Evolutionary conservation across 495 filamentous ascomycete species (phyloP), one percentile per base, ranked within the genome.

Genomic region (Penicillium robsamsonii): DNA sequence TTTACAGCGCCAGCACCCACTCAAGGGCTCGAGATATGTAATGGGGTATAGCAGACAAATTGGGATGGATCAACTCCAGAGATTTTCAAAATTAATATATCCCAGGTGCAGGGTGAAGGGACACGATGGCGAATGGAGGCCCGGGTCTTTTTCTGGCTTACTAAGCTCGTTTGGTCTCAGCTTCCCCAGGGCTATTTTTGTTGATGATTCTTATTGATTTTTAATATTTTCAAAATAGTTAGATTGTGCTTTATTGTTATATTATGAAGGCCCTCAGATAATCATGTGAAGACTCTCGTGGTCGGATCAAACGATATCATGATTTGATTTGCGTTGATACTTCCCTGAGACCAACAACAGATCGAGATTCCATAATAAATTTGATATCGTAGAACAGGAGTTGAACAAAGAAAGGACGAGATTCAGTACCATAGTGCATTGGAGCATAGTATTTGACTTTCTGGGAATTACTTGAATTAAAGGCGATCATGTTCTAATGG

Each of bases 1-100:
- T 27, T 46, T 40, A 27, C 31, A 31, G 46, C 50, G 17, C 49
- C 54, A 43, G 18, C 54, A 42, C 46, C 38, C 38, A 6, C 17
- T 10, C 15, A 41, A 29, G 20, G 18, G 45, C 9, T 41, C 29
- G 18, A 49, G 13, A 9, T 38, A 22, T 8, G 11, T 2, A 35
- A 13, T 5, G 7, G 11, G 5, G 1, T 17, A 18, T 12, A 13
- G 12, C 5, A 10, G 9, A 17, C 8, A 27, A 40, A 2, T 40
- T 8, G 12, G 22, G 8, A 30, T 12, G 20, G 4, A 30, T 8
- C 5, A 18, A 17, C n/a, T n/a, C 22, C 22, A 18, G 2, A 6
- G n/a, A 51, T 4, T 41, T 24, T 13, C 33, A 5, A 5, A 11
- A 20, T 18, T 18, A 20, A 41, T 18, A 41, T 30, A 49, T 24